These are phyloP conservation scores for Rossbeevera mucosa DNA, from an alignment of 768 basidiomycete genomes.

Conservation along the genomic window DNA sequence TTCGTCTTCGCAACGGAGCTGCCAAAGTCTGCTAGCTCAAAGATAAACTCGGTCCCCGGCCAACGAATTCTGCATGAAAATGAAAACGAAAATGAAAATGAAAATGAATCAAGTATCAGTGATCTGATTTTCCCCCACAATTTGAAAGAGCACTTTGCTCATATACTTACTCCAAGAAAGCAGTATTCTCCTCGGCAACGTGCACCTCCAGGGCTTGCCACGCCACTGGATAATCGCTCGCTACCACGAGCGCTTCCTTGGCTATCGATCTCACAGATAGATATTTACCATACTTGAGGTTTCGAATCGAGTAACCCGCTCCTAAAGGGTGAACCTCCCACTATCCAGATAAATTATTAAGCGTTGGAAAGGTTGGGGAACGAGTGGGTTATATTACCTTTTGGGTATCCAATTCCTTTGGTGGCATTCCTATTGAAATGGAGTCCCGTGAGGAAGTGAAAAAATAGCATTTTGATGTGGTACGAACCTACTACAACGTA, in stretches of 20 bases:
- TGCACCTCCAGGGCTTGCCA: conserved; percentile 26
- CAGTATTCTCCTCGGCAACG: conserved; percentile 23
- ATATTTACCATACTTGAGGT: conserved; percentile 30
- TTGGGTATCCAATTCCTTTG: conserved; percentile 26
- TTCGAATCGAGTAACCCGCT: conserved; percentile 29
- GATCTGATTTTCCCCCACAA: not conserved
- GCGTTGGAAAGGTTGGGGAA: not conserved
- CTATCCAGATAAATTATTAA: conserved; percentile 2
- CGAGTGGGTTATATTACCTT: conserved; percentile 12
- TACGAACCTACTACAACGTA: conserved; percentile 22
- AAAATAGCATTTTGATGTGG: not conserved
- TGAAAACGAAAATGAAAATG: not conserved
- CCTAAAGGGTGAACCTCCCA: conserved; percentile 29
- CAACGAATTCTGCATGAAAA: conserved; percentile 23
- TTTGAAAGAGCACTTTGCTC: not conserved
- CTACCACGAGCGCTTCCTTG: conserved; percentile 20
- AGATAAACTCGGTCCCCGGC: conserved; percentile 26
- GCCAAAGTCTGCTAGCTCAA: conserved; percentile 25
- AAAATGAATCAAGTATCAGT: not conserved
- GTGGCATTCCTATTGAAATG: conserved; percentile 27
- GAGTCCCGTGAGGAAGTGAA: not conserved
- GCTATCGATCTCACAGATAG: conserved; percentile 23
- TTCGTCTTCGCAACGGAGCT: conserved; percentile 28
- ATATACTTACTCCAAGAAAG: conserved; percentile 25
- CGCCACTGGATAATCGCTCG: conserved; percentile 27